Evolutionary conservation across 2,329 filamentous ascomycete species (phyloP).

Genomic region (Chaetothyriales sp.): DNA sequence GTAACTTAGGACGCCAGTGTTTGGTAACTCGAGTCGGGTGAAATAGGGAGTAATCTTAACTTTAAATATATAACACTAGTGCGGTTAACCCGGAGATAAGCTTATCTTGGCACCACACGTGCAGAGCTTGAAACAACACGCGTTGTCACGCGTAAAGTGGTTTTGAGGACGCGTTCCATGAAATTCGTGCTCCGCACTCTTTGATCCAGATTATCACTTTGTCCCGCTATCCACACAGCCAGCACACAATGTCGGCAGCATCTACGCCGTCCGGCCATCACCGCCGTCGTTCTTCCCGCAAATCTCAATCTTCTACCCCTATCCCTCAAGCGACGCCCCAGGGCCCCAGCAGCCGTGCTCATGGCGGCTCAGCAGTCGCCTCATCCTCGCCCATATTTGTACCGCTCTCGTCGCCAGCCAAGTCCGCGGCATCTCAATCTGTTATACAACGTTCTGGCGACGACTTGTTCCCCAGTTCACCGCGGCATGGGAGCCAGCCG

Average conservation of each 20-base stretch:
- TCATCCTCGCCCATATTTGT: conserved; percentile 74
- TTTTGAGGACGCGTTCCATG: background rate
- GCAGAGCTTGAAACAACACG: background rate
- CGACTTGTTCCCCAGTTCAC: conserved; percentile 34
- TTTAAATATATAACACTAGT: too few species aligned
- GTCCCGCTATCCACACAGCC: background rate
- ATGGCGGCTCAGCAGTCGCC: conserved; percentile 26
- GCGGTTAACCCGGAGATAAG: too few species aligned
- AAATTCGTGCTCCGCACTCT: too few species aligned
- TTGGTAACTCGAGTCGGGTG: background rate
- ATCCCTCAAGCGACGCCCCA: conserved; percentile 21
- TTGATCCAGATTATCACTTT: background rate
- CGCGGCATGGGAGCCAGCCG: conserved; percentile 16
- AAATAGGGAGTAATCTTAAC: too few species aligned
- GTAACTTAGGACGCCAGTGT: background rate
- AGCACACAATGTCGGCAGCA: conserved; percentile 29
- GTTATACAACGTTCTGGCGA: conserved; percentile 21
- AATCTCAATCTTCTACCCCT: conserved; percentile 27
- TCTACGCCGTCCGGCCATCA: conserved; percentile 23
- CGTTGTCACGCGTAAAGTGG: background rate
- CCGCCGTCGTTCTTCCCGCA: conserved; percentile 27
- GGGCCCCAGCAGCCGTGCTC: conserved; percentile 17
- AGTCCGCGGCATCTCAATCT: conserved; percentile 24
- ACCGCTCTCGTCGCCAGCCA: conserved; percentile 41
- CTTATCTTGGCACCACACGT: too few species aligned